These are phyloP conservation scores for Triticum aestivum DNA, from an alignment of 176 grass and related monocot species.

Conservation along the genomic window DNA sequence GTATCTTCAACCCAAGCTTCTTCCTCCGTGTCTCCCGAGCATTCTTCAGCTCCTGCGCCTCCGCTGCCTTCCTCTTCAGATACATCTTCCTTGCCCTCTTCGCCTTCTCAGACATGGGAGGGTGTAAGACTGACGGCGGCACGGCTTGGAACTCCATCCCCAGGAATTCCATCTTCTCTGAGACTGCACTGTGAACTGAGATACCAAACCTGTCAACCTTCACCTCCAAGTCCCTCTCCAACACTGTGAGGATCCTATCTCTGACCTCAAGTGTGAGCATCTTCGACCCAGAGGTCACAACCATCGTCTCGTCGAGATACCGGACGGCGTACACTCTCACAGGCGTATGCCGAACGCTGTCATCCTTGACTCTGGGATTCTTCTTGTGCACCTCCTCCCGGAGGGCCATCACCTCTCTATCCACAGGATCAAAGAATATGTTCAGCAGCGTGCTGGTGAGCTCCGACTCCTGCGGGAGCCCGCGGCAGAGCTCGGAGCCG, in stretches of 20 bases:
- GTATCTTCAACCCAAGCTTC: conserved; percentile 88
- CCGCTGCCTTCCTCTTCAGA: conserved; percentile 76
- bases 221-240: conserved; percentile 63
- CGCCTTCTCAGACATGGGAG: conserved; percentile 84
- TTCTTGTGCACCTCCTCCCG: conserved; percentile 80
- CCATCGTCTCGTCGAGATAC: conserved; percentile 82
- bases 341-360: conserved; percentile 54
- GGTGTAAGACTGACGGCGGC: conserved; percentile 69
- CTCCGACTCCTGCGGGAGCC: conserved; percentile 65
- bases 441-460: conserved; percentile 58
- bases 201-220: conserved; percentile 57
- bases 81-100: conserved; percentile 87
- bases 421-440: conserved; percentile 78
- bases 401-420: conserved; percentile 63
- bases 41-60: conserved; percentile 78
- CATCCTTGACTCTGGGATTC: conserved; percentile 62
- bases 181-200: conserved; percentile 76
- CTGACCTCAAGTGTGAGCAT: conserved; percentile 65
- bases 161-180: conserved; percentile 85
- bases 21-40: conserved; percentile 80
- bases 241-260: conserved; percentile 58
- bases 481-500: conserved; percentile 57
- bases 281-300: conserved; percentile 78
- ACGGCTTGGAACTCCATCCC: conserved; percentile 93
- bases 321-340: conserved; percentile 68